Evolutionary conservation across 2,329 filamentous ascomycete species (phyloP), one percentile per base, ranked within the genome.

Genomic region (Leptographium radiaticola): DNA sequence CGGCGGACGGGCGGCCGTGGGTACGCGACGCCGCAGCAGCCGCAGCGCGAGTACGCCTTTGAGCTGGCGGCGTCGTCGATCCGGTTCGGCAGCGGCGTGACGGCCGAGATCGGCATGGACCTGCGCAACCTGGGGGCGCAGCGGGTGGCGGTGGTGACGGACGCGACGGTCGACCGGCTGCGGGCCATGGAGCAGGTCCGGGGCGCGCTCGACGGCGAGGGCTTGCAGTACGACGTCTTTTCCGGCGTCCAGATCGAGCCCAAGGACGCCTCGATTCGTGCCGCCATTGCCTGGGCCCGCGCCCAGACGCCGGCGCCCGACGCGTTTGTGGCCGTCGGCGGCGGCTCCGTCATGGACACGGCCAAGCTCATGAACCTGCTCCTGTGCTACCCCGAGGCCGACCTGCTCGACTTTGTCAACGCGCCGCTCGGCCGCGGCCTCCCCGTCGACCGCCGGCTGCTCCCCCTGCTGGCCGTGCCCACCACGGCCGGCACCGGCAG

Each of bases 281-380:
- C 94, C 59, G 93, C 93, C 8, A 96, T 98, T 64, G 85, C 77
- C 1, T 94, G 89, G 71, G 83, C 83, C 18, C 34, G 34, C 34
- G 34, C 34, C 4, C 91, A 90, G 61, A 82, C 85, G 1, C 87
- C 89, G 66, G 70, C 77, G 33, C 86, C 89, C 0, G 93, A 97
- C 68, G 89, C 88, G 2, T 96, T 95, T 67, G 76, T 98, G 16
- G 93, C 93, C 25, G 93, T 98, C 16, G 93, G 87, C 33, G 79
- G 89, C 61, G 93, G 93, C 40, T 95, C 89, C 42, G 93, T 97
- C 60, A 98, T 98, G 61, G 93, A 98, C 70, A 98, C 93, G 1
- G 91, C 93, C 53, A 98, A 98, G 70, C 77, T 98, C 54, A 97
- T 98, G 90, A 98, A 98, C 65, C 77, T 98, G 0, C 97, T 97